A percentile compares a stretch with the other conserved stretches of the same genome.
Conservation (phyloP, 169 alveolate species). For the Plasmodium reichenowi region DNA sequence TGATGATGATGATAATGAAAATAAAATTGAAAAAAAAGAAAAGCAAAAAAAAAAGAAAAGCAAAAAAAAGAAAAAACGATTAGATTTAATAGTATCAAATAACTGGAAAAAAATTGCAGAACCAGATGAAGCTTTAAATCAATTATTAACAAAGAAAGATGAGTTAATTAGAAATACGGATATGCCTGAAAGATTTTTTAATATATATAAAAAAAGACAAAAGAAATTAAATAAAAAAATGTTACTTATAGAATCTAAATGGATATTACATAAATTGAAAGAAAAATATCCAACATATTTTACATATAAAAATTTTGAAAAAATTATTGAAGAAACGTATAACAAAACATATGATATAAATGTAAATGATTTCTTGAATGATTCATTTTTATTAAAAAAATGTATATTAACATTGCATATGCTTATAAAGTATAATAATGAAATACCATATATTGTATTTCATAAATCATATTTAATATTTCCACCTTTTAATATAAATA, state of each 20-base stretch:
- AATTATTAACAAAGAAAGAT: conserved; percentile 81
- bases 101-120: conserved; percentile 74
- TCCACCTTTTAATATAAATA: conserved; percentile 86
- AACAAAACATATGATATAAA: conserved; percentile 76
- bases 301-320: conserved; percentile 76
- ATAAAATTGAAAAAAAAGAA: conserved; percentile 9
- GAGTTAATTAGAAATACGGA: conserved; percentile 79
- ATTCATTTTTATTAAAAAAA: conserved; percentile 46
- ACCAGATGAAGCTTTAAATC: conserved; percentile 84
- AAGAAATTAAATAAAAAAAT: conserved; percentile 74
- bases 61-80: conserved; percentile 26
- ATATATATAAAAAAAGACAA: conserved; percentile 43
- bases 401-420: conserved; percentile 81
- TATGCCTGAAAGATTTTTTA: conserved; percentile 83
- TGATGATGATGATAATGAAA: conserved; percentile 51
- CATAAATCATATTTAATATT: conserved; percentile 85
- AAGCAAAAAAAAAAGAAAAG: conserved; percentile 11
- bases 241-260: conserved; percentile 81
- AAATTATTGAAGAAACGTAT: conserved; percentile 75
- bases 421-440: conserved; percentile 85
- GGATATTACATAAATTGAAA: conserved; percentile 80
- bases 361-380: conserved; percentile 41
- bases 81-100: conserved; percentile 5
- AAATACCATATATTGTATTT: conserved; percentile 84
- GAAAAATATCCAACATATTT: conserved; percentile 82